Conservation (phyloP, 345 rosid species). For the Lepidium sativum region DNA sequence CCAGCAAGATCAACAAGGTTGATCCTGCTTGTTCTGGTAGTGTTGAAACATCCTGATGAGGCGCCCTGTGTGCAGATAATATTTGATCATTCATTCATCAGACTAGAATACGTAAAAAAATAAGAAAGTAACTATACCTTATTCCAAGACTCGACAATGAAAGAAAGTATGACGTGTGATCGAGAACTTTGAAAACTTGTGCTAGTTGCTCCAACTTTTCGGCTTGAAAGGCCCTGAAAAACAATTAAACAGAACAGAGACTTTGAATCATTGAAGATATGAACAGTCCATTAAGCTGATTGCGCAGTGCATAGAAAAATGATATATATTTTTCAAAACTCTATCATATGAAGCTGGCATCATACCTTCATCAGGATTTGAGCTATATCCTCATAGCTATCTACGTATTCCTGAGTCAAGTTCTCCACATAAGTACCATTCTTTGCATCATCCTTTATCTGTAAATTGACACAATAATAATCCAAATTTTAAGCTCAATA, state of each 20-base stretch:
- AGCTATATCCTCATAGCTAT: conserved; percentile 68
- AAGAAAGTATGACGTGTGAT: conserved; percentile 55
- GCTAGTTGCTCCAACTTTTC: conserved; percentile 95
- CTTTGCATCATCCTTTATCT: conserved; percentile 79
- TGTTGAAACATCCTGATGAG: conserved; percentile 72
- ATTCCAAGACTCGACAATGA: conserved; percentile 29
- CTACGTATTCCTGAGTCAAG: conserved; percentile 81
- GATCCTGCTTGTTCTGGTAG: conserved; percentile 87
- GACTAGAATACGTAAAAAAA: background rate
- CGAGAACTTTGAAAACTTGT: conserved; percentile 92
- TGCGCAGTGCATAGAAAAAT: background rate
- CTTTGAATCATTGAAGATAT: background rate
- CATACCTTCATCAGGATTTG: conserved; percentile 87
- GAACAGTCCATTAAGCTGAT: background rate
- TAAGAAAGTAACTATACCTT: conserved; percentile 2
- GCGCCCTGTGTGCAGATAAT: conserved; percentile 44
- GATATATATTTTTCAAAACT: background rate
- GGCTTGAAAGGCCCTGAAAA: conserved; percentile 80
- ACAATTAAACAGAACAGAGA: background rate
- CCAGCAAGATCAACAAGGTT: conserved; percentile 93
- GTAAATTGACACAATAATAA: conserved; percentile 10
- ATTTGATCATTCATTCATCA: conserved; percentile 3
- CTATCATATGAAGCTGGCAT: background rate
- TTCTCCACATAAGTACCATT: conserved; percentile 79
- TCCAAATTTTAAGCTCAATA: background rate